Percentiles rank a stretch among this genome's conserved stretches.
Evolutionary conservation across 495 filamentous ascomycete genomes (phyloP).

Genomic region (Chlorociboria aeruginascens): DNA sequence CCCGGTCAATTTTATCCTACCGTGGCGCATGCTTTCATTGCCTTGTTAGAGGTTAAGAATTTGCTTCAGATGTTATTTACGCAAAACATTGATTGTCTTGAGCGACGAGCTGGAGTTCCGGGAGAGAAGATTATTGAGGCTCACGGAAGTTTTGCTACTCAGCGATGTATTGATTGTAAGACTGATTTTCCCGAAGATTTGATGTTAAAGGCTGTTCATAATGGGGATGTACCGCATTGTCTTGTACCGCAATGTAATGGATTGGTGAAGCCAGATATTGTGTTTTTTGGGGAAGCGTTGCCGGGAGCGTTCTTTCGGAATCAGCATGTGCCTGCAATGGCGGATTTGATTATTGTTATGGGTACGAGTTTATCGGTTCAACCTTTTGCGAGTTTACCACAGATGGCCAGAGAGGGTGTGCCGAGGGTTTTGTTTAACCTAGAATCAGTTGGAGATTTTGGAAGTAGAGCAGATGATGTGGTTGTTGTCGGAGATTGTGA

Average conservation of each 20-base stretch:
- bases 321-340: constrained; percentile 37
- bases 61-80: constrained; percentile 81
- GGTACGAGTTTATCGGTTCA: constrained; percentile 83
- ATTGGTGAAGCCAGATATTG: constrained; percentile 91
- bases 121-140: constrained; percentile 77
- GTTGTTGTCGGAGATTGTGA: constrained; percentile 68
- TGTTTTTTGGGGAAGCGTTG: constrained; percentile 77
- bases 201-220: constrained; percentile 56
- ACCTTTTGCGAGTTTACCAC: constrained; percentile 76
- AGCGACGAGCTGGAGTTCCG: constrained; percentile 78
- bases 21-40: constrained; percentile 69
- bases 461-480: constrained; percentile 66
- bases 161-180: constrained; percentile 84
- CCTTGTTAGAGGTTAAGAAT: constrained; percentile 60
- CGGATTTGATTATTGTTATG: constrained; percentile 81
- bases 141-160: constrained; percentile 85
- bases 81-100: constrained; percentile 94
- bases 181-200: constrained; percentile 51
- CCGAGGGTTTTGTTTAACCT: constrained; percentile 82
- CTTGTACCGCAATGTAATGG: constrained; percentile 49
- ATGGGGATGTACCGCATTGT: constrained; percentile 59
- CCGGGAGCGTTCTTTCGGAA: constrained; percentile 58
- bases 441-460: constrained; percentile 73
- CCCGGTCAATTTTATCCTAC: constrained; percentile 87
- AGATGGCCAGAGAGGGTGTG: constrained; percentile 40